A percentile compares a stretch with the other conserved stretches of the same genome.
phyloP scores from a whole-genome alignment of 345 rosid genomes.

The Gynandropsis gynandra region DNA sequence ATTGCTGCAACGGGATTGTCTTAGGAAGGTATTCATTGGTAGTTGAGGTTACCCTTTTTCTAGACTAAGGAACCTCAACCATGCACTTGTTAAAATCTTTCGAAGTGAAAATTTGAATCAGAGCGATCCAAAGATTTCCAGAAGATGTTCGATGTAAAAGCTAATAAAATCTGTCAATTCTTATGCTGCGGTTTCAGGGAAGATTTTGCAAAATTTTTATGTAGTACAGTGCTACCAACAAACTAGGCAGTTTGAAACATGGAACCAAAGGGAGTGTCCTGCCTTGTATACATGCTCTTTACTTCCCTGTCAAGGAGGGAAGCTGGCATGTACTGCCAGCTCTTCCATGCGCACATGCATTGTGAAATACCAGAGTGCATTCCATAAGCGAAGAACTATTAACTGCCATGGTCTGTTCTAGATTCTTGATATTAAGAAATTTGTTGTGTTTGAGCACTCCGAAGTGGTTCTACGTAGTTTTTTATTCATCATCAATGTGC shows the following conservation, averaged over 20 bases:
- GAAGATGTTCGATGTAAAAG: background rate
- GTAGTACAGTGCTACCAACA: slow-evolving; percentile 52
- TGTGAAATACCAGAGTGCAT: slow-evolving; percentile 48
- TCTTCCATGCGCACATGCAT: slow-evolving; percentile 61
- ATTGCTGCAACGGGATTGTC: too few species aligned
- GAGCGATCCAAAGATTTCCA: too few species aligned
- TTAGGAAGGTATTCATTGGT: too few species aligned
- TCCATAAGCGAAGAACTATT: slow-evolving; percentile 48
- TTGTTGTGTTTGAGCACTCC: slow-evolving; percentile 22
- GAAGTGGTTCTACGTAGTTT: slow-evolving; percentile 13
- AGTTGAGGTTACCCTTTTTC: too few species aligned
- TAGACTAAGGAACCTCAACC: too few species aligned
- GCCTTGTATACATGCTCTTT: slow-evolving; percentile 44
- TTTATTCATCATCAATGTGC: background rate
- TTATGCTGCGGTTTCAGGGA: slow-evolving; percentile 76
- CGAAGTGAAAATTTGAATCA: too few species aligned
- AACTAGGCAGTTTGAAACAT: slow-evolving; percentile 64
- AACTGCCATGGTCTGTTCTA: slow-evolving; percentile 95
- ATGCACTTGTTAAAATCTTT: too few species aligned
- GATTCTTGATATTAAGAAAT: slow-evolving; percentile 42
- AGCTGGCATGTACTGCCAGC: slow-evolving; percentile 60
- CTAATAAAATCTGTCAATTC: slow-evolving; percentile 50
- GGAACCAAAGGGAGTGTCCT: slow-evolving; percentile 44
- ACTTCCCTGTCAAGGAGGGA: slow-evolving; percentile 71
- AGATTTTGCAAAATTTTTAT: slow-evolving; percentile 67